Conservation (phyloP, 2,329 filamentous ascomycete species). For the Exserohilum rostratum region DNA sequence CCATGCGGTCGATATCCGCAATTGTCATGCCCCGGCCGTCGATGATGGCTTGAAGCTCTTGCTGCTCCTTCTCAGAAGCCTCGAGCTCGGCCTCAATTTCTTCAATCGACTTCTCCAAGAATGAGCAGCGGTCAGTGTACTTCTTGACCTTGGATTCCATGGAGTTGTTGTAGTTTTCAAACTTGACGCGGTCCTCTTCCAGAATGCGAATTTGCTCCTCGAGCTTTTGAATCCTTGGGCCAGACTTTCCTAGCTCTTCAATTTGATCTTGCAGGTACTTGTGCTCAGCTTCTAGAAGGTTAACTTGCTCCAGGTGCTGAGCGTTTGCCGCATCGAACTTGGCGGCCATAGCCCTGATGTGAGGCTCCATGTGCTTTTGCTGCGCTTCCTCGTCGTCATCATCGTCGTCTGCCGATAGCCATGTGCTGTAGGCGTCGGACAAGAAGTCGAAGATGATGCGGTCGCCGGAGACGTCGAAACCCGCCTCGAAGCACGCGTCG, state of each 20-base stretch:
- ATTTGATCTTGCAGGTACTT: slow-evolving; percentile 82
- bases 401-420: slow-evolving; percentile 79
- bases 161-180: slow-evolving; percentile 89
- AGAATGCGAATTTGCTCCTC: slow-evolving; percentile 92
- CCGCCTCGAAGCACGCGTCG: slow-evolving; percentile 84
- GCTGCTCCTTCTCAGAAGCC: slow-evolving; percentile 77
- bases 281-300: slow-evolving; percentile 85
- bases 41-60: slow-evolving; percentile 80
- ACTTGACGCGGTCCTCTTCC: slow-evolving; percentile 92
- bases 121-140: slow-evolving; percentile 78
- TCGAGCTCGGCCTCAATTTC: slow-evolving; percentile 87
- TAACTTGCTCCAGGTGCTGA: slow-evolving; percentile 81
- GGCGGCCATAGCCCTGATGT: slow-evolving; percentile 83
- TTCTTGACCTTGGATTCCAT: slow-evolving; percentile 87
- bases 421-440: slow-evolving; percentile 87
- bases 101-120: slow-evolving; percentile 85
- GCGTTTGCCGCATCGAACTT: slow-evolving; percentile 87
- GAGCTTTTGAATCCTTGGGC: slow-evolving; percentile 79
- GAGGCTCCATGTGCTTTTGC: slow-evolving; percentile 71
- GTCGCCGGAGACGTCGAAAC: slow-evolving; percentile 85
- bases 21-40: slow-evolving; percentile 95
- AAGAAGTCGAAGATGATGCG: slow-evolving; percentile 94
- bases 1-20: slow-evolving; percentile 99
- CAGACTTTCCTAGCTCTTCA: slow-evolving; percentile 84
- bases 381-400: slow-evolving; percentile 82